These are phyloP conservation scores for Solanum hybrid DNA, from an alignment of 305 asterid genomes.

Conservation along the genomic window DNA sequence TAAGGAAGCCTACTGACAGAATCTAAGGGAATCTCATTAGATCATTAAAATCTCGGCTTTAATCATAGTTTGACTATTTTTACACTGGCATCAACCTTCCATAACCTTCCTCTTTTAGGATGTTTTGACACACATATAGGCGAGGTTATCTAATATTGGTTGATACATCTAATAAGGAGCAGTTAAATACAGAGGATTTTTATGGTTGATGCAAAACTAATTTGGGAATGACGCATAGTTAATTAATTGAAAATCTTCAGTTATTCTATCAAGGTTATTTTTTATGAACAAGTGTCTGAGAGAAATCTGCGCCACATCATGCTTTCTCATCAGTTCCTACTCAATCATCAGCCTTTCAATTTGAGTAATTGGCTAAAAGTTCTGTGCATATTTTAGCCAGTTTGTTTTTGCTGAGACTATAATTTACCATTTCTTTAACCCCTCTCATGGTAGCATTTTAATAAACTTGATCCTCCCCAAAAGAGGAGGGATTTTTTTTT, in stretches of 20 bases:
- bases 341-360: not conserved
- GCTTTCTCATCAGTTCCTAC: not conserved
- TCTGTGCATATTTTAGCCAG: not conserved
- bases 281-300: not conserved
- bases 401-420: not conserved
- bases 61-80: not conserved
- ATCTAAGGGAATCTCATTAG: not conserved
- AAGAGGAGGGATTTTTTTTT: not conserved
- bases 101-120: not conserved
- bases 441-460: not conserved
- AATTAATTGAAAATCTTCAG: not conserved
- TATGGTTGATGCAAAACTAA: not conserved
- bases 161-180: not conserved
- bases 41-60: not conserved
- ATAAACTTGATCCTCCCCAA: not conserved
- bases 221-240: not conserved
- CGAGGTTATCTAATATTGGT: not conserved
- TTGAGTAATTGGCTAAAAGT: not conserved
- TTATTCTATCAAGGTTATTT: not conserved
- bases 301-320: not conserved
- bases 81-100: not conserved
- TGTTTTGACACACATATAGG: not conserved
- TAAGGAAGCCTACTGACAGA: not conserved
- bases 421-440: not conserved
- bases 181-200: not conserved